phyloP scores from a whole-genome alignment of 208 protist species.

The Wallacemonas rigidus region DNA sequence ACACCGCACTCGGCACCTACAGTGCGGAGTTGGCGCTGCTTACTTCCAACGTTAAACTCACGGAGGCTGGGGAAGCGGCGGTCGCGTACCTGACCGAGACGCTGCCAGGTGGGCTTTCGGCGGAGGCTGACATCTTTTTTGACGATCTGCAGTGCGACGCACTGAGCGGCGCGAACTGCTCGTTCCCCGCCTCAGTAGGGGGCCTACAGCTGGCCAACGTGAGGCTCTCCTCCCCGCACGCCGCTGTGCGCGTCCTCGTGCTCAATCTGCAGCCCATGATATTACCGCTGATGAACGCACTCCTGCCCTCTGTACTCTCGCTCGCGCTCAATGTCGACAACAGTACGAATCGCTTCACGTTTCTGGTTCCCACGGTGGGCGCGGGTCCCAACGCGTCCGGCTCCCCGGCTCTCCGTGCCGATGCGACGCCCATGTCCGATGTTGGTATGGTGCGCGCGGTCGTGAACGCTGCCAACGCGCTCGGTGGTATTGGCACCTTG shows the following conservation, averaged over 20 bases:
- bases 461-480: constrained; percentile 12
- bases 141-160: constrained; percentile 11
- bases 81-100: not conserved
- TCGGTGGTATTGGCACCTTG: not conserved
- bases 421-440: constrained; percentile 1
- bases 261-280: not conserved
- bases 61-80: not conserved
- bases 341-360: not conserved
- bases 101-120: not conserved
- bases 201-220: constrained; percentile 1
- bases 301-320: not conserved
- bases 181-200: not conserved
- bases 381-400: not conserved
- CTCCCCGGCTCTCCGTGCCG: not conserved
- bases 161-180: constrained; percentile 8
- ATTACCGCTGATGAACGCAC: not conserved
- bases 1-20: not conserved
- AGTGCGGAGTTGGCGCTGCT: not conserved
- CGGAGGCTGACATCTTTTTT: not conserved
- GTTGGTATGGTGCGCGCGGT: not conserved
- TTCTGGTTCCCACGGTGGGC: not conserved
- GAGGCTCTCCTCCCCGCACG: not conserved
- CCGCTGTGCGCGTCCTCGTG: not conserved
- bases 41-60: not conserved
- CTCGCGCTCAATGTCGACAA: not conserved